phyloP scores from a whole-genome alignment of 768 basidiomycete species.

The Lactarius vividus region DNA sequence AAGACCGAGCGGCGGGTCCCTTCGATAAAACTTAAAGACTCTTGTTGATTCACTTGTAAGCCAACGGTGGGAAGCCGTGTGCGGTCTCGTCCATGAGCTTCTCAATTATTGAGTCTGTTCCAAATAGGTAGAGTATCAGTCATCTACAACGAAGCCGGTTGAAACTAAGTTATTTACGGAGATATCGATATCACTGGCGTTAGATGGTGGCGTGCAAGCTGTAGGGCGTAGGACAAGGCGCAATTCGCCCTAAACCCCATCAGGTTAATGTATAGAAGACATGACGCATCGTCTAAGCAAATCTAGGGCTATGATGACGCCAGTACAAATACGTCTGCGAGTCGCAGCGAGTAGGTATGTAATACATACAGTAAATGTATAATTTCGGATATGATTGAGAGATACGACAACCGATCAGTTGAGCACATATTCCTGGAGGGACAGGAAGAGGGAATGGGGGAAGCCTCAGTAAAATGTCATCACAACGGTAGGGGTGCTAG shows the following conservation, averaged over 20 bases:
- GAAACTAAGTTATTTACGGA: not conserved
- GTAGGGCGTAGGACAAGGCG: not conserved
- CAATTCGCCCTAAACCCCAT: not conserved
- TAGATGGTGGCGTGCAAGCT: not conserved
- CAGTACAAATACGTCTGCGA: not conserved
- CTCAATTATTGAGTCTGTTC: not conserved
- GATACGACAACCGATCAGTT: not conserved
- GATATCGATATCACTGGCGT: not conserved
- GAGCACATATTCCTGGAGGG: not conserved
- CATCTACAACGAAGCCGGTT: not conserved
- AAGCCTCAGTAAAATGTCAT: not conserved
- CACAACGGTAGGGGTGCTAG: not conserved
- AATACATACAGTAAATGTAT: slow-evolving; percentile 9
- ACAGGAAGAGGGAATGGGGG: not conserved
- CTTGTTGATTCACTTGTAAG: not conserved
- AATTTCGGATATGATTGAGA: not conserved
- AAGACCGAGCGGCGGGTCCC: not conserved
- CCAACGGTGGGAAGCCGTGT: not conserved
- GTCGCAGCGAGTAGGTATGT: not conserved
- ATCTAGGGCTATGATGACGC: not conserved
- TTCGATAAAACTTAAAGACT: not conserved
- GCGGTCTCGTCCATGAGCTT: not conserved
- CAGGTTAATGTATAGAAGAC: not conserved
- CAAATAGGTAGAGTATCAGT: not conserved
- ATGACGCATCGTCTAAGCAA: not conserved